Percentiles rank a stretch among this genome's conserved stretches.
phyloP scores from a whole-genome alignment of 1,139 yeast species.

The Pichia sp. region DNA sequence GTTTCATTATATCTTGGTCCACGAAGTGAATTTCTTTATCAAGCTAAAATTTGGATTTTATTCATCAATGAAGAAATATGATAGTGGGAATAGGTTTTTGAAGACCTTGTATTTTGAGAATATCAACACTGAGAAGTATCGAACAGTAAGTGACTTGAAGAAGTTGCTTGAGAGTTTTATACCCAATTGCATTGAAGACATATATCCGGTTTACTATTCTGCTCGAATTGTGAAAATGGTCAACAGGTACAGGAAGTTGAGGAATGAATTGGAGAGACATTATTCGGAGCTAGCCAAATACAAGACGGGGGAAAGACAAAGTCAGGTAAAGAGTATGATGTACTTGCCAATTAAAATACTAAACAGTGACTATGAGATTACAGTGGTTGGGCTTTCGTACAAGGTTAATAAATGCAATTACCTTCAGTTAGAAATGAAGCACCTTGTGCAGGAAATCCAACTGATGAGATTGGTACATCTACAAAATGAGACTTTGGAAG shows the following conservation, averaged over 20 bases:
- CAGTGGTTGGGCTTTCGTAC: constrained; percentile 32
- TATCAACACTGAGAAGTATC: constrained; percentile 38
- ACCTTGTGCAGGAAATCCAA: constrained; percentile 20
- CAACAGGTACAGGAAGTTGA: constrained; percentile 34
- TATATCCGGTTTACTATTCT: constrained; percentile 52
- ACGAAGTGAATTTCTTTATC: constrained; percentile 48
- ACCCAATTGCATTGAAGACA: constrained; percentile 44
- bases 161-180: constrained; percentile 31
- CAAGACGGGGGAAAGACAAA: constrained; percentile 18
- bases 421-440: constrained; percentile 28
- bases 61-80: constrained; percentile 19
- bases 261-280: constrained; percentile 40
- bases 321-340: constrained; percentile 10
- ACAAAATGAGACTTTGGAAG: constrained; percentile 9
- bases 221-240: constrained; percentile 35
- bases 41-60: constrained; percentile 42
- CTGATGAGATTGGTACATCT: constrained; percentile 15
- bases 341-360: constrained; percentile 20
- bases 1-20: constrained; percentile 49
- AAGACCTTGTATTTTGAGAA: constrained; percentile 47
- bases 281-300: constrained; percentile 30
- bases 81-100: constrained; percentile 24
- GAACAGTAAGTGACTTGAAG: constrained; percentile 35
- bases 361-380: constrained; percentile 23
- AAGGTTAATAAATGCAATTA: constrained; percentile 21